These are phyloP conservation scores for Fusarium robinianum DNA, from an alignment of 2,329 filamentous ascomycete genomes.

Conservation along the genomic window DNA sequence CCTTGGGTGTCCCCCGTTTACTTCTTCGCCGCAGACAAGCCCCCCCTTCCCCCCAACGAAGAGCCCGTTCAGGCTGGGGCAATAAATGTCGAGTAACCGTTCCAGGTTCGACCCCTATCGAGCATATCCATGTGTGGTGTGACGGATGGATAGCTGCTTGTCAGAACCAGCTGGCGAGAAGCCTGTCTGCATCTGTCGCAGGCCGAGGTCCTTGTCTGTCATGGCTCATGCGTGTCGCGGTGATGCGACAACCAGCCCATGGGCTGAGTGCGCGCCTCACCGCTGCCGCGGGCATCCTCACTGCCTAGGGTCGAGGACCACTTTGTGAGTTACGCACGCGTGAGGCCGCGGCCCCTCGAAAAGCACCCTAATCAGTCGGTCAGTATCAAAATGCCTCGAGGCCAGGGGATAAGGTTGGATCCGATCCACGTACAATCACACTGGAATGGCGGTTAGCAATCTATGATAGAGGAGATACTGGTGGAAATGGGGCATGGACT, in stretches of 20 bases:
- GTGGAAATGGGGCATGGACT: conserved; percentile 39
- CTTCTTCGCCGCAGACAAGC: conserved; percentile 1
- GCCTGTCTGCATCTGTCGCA: conserved; percentile 9
- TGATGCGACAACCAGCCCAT: background rate
- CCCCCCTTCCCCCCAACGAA: background rate
- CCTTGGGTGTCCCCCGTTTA: background rate
- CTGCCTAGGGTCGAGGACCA: conserved; percentile 4
- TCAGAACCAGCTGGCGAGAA: background rate
- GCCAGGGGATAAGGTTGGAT: background rate
- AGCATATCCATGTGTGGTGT: conserved; percentile 11
- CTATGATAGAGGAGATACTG: background rate
- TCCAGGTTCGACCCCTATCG: conserved; percentile 7
- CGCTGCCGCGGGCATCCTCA: background rate
- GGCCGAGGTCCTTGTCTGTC: conserved; percentile 6
- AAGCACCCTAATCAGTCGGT: conserved; percentile 38
- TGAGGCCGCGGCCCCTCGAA: conserved; percentile 42
- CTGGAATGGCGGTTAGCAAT: conserved; percentile 42
- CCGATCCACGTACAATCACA: conserved; percentile 50
- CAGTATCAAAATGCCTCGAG: conserved; percentile 8
- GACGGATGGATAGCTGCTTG: conserved; percentile 9
- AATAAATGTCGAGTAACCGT: conserved; percentile 9
- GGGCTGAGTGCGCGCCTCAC: background rate
- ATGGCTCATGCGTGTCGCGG: conserved; percentile 1
- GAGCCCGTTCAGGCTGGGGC: conserved; percentile 2
- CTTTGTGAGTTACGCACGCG: conserved; percentile 29